Evolutionary conservation across 2,329 filamentous ascomycete species (phyloP), one percentile per base, ranked within the genome.

Genomic region (Monosporascus sp.): DNA sequence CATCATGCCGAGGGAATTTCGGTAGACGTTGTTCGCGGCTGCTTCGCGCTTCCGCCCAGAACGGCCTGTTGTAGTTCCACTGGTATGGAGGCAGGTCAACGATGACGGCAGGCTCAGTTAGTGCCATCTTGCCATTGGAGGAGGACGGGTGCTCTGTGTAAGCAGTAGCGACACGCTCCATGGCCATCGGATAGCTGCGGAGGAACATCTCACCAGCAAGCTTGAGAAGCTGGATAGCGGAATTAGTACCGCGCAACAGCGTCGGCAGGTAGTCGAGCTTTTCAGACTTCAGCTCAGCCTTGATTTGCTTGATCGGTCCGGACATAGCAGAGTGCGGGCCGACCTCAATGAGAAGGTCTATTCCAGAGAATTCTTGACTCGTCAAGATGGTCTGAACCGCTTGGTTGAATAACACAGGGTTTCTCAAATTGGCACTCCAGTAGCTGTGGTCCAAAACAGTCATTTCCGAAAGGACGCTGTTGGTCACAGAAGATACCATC

Each of bases 251-350:
- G 4, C 66, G 57, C 14, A 59, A 45, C 7, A 68, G 48, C 2
- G 61, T 58, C 8, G 63, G 49, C 5, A 62, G 14, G 48, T 67
- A 64, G 5, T 56, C 52, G 17, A 63, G 31, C 17, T 53, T 48
- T 36, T 41, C 48, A 27, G 56, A n/a, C 36, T 59, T 55, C 35
- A 61, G 50, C 3, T 52, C 52, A 9, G 56, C 52, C n/a, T 66
- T 62, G 39, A 74, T 55, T 17, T 75, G 65, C 53, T 72, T 72
- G n/a, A 66, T 53, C n/a, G 69, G 65, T 0, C 66, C 61, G 3
- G 62, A 51, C 15, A 67, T 58, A 11, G 65, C 65, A 0, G 67
- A 67, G 50, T 73, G 67, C 0, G 64, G 65, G 41, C 69, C 70
- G 18, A 44, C 18, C 18, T 44, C 41, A 7, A 44, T 44, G 8